Base-by-base conservation (phyloP, 1,284 basidiomycete genomes). In the Austroboletus novae-zelandiae region DNA sequence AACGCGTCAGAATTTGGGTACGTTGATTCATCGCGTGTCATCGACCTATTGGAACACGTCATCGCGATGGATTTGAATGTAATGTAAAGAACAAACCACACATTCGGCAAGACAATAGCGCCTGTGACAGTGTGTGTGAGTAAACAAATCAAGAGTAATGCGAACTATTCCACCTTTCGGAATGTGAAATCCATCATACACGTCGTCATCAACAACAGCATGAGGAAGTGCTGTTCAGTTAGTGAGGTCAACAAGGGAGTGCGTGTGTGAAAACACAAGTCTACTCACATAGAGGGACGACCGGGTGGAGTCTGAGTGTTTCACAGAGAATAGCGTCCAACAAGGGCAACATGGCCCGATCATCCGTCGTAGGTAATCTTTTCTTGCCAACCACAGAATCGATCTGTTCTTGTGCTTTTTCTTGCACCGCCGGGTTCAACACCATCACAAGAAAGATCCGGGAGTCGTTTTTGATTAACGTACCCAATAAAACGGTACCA, bases 141-240 rank as follows among this genome's bases (percentile, higher is more conserved):
- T 18, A 37, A n/a, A 11, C 3, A 0, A 9, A 3, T 52, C 9
- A 37, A 3, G n/a, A 37, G 7, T 17, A 4, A 4, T 5, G 14
- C 1, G n/a, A 9, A 6, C 4, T 3, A 14, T 43, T 10, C 41
- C 17, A 54, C 55, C 55, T 14, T 57, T 57, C 18, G 55, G 55
- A 11, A 58, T 56, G 20, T 37, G 36, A 25, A 31, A 55, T 36
- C 54, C 50, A 13, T 11, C 18, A 30, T 58, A 59, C 1, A 60
- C 29, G 9, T 60, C 55, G 6, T 59, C 52, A 1, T 47, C 37
- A 6, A 49, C 42, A 6, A 37, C 36, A 36, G 45, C 45, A 39
- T 48, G 58, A 1, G 58, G 58, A 25, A 58, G 6, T 5, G 50
- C 58, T 60, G 18, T 6, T 8, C 5, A 5, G 18, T 47, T 20